Evolutionary conservation across 1,139 yeast genomes (phyloP).

Genomic region (Hyphopichia burtonii): DNA sequence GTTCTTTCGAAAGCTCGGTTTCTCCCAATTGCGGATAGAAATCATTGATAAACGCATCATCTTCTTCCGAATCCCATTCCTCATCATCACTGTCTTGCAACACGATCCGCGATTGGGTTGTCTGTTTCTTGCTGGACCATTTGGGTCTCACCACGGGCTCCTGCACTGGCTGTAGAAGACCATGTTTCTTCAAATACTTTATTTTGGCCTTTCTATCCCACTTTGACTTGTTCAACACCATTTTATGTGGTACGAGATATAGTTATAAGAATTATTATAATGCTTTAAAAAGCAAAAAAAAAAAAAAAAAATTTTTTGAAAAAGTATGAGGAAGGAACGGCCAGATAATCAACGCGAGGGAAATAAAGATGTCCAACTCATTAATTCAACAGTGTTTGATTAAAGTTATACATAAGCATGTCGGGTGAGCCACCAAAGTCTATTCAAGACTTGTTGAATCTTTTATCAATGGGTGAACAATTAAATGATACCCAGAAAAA

Average conservation of each 20-base stretch:
- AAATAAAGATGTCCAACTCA: no score
- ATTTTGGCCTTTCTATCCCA: conserved; percentile 47
- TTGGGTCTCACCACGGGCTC: conserved; percentile 27
- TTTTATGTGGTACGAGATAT: no score
- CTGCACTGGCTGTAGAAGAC: conserved; percentile 14
- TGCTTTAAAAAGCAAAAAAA: no score
- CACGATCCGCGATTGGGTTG: conserved; percentile 12
- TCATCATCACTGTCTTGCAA: conserved; percentile 31
- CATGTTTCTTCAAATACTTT: conserved; percentile 42
- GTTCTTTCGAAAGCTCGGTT: conserved; percentile 30
- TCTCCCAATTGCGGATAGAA: conserved; percentile 44
- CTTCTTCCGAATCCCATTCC: conserved; percentile 47
- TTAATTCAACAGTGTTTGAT: no score
- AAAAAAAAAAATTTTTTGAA: no score
- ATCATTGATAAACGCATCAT: conserved; percentile 41
- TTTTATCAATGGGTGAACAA: conserved; percentile 53
- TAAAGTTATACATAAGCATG: not conserved
- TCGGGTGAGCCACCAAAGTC: conserved; percentile 22
- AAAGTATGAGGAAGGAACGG: no score
- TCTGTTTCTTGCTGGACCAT: conserved; percentile 35
- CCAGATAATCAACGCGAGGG: not conserved
- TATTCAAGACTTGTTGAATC: conserved; percentile 51
- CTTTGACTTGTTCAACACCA: conserved; percentile 46
- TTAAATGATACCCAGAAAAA: conserved; percentile 54
- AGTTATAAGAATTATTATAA: no score